These are phyloP conservation scores for Phytopythium oedochilum DNA, from an alignment of 352 stramenopile species.

Conservation along the genomic window DNA sequence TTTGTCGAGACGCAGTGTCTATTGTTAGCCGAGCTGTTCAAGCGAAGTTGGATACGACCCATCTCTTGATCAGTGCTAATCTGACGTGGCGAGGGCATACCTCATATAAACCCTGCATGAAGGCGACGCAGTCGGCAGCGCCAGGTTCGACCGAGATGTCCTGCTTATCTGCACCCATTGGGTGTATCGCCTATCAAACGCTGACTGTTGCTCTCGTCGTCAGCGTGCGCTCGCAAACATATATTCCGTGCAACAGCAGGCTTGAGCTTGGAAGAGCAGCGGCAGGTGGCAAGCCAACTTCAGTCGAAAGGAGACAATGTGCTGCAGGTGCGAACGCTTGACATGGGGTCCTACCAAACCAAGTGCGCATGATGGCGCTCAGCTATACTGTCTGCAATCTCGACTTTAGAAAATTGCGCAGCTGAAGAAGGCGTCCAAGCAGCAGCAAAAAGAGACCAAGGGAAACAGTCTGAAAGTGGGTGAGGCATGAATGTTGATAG, in stretches of 20 bases:
- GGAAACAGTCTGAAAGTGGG: slow-evolving; percentile 54
- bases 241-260: slow-evolving; percentile 65
- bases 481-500: not conserved
- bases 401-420: slow-evolving; percentile 44
- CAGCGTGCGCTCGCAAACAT: slow-evolving; percentile 36
- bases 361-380: not conserved
- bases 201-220: not conserved
- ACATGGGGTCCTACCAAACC: not conserved
- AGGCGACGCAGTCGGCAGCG: not conserved
- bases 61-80: no score
- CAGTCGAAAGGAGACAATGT: slow-evolving; percentile 44
- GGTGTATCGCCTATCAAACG: not conserved
- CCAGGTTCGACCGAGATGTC: not conserved
- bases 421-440: slow-evolving; percentile 60
- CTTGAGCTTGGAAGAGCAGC: slow-evolving; percentile 59
- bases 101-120: slow-evolving; percentile 1
- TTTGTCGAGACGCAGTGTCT: no score
- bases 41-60: no score
- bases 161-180: no score
- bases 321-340: slow-evolving; percentile 30
- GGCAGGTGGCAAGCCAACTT: slow-evolving; percentile 44
- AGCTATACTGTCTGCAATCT: not conserved
- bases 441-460: slow-evolving; percentile 50
- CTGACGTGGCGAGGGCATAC: not conserved
- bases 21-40: no score